phyloP scores from a whole-genome alignment of 2,329 filamentous ascomycete species.

The Colletotrichum filicis region DNA sequence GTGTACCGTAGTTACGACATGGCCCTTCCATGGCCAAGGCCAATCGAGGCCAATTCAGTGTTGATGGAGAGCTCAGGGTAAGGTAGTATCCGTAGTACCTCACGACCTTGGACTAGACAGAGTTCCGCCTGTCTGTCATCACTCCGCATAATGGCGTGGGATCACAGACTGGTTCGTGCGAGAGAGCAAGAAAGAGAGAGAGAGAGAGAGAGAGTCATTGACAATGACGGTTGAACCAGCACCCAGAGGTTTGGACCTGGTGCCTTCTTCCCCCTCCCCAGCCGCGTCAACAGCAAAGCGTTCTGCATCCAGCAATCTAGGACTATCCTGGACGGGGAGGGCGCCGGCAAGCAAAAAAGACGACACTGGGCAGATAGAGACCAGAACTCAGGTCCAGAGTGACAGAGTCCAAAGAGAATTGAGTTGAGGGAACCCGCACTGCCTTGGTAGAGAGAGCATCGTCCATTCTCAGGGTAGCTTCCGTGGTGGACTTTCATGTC shows the following conservation, averaged over 20 bases:
- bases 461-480: not conserved
- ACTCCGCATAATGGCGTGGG: not conserved
- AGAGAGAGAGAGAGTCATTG: not conserved
- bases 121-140: not conserved
- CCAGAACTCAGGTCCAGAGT: too few species aligned
- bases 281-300: not conserved
- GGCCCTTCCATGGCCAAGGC: too few species aligned
- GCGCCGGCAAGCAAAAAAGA: not conserved
- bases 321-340: not conserved
- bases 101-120: not conserved
- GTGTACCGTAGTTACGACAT: not conserved
- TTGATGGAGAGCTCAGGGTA: not conserved
- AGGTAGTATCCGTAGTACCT: not conserved
- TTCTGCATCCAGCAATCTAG: not conserved
- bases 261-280: not conserved
- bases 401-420: not conserved
- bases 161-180: conserved; percentile 6
- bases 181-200: not conserved
- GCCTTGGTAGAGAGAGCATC: not conserved
- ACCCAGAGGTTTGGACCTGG: not conserved
- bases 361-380: too few species aligned
- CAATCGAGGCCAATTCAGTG: not conserved
- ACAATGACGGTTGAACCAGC: not conserved
- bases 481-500: not conserved
- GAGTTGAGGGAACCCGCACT: not conserved